phyloP scores from a whole-genome alignment of 2,329 filamentous ascomycete species.

The Paecilomyces formosus region DNA sequence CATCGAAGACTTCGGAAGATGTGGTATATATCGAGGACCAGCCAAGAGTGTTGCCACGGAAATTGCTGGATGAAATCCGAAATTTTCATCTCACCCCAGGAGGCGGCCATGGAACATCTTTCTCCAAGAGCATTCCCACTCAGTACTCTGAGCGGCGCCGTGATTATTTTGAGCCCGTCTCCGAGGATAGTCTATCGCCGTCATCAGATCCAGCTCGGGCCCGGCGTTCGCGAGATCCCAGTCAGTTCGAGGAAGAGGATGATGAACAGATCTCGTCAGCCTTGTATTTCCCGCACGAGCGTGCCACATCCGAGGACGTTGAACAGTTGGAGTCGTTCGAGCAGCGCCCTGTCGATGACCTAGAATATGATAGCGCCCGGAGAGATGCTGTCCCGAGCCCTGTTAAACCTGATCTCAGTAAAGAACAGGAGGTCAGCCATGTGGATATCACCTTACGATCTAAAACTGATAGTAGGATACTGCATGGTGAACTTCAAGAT shows the following conservation, averaged over 20 bases:
- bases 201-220: slow-evolving; percentile 15
- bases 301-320: slow-evolving; percentile 27
- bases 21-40: slow-evolving; percentile 4
- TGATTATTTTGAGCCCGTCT: slow-evolving; percentile 18
- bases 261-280: slow-evolving; percentile 60
- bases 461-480: slow-evolving; percentile 52
- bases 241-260: slow-evolving; percentile 46
- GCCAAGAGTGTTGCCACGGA: slow-evolving; percentile 34
- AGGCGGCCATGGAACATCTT: slow-evolving; percentile 37
- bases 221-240: slow-evolving; percentile 13
- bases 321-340: slow-evolving; percentile 19
- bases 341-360: neutral
- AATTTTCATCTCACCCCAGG: slow-evolving; percentile 47
- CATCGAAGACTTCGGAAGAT: slow-evolving; percentile 4
- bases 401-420: neutral
- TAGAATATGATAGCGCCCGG: neutral
- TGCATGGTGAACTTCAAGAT: slow-evolving; percentile 51
- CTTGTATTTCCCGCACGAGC: slow-evolving; percentile 57
- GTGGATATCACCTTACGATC: slow-evolving; percentile 57
- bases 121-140: slow-evolving; percentile 33
- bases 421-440: slow-evolving; percentile 36
- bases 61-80: slow-evolving; percentile 50
- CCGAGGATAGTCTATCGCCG: slow-evolving; percentile 8
- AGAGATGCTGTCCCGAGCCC: neutral
- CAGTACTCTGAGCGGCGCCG: slow-evolving; percentile 25